phyloP scores from a whole-genome alignment of 768 basidiomycete species.

The Thelephora ganbajun region DNA sequence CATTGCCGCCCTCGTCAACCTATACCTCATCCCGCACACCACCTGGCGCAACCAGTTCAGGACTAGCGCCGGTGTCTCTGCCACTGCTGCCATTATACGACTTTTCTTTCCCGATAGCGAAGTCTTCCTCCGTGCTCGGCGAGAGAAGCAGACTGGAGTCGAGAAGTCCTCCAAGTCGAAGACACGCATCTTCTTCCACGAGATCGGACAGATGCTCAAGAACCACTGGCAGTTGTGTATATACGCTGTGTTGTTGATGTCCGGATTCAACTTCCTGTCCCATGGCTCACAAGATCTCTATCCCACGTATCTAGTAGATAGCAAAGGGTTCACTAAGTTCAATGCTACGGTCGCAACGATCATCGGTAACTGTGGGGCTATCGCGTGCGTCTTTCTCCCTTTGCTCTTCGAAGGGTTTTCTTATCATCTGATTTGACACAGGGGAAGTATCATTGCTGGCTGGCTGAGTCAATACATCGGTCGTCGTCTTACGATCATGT shows the following conservation, averaged over 20 bases:
- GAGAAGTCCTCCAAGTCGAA: constrained; percentile 13
- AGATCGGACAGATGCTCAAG: constrained; percentile 23
- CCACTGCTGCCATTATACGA: constrained; percentile 24
- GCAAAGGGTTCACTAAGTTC: constrained; percentile 20
- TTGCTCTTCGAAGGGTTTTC: neutral
- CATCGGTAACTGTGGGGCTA: constrained; percentile 23
- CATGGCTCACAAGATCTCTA: constrained; percentile 23
- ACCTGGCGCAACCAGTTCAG: constrained; percentile 26
- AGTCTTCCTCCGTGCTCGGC: constrained; percentile 19
- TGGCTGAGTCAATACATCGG: constrained; percentile 28
- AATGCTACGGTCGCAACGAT: constrained; percentile 29
- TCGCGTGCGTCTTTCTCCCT: constrained; percentile 14
- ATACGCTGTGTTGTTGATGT: constrained; percentile 24
- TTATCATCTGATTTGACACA: constrained; percentile 1
- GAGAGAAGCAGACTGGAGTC: constrained; percentile 10
- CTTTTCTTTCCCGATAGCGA: constrained; percentile 25
- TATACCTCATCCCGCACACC: constrained; percentile 10
- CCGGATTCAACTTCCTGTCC: constrained; percentile 24
- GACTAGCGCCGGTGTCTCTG: constrained; percentile 23
- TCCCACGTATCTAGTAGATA: constrained; percentile 24
- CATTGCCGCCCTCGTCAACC: constrained; percentile 27
- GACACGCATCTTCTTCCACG: constrained; percentile 21
- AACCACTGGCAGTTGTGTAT: constrained; percentile 26
- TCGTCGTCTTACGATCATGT: constrained; percentile 29
- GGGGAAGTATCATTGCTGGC: constrained; percentile 26